Percentiles rank a stretch among this genome's conserved stretches.
Conservation (phyloP, 2,329 filamentous ascomycete genomes). For the Magnaporthiopsis rhizophila region DNA sequence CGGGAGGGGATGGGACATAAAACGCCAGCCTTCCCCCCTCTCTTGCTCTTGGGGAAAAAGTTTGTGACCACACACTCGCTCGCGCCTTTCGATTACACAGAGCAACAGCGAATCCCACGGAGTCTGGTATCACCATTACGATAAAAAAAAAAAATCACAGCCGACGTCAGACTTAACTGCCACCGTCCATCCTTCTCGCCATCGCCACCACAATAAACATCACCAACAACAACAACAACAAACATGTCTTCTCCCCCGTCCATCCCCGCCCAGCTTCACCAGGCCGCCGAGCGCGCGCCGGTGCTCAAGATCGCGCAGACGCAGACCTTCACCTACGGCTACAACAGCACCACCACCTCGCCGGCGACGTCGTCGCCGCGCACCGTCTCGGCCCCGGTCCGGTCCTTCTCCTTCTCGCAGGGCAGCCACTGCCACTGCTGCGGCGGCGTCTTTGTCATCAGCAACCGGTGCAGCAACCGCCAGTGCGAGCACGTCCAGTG, state of each 20-base stretch:
- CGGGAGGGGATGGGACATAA: conserved; percentile 3
- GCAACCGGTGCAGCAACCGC: conserved; percentile 38
- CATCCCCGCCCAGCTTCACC: not conserved
- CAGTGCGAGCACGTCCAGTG: conserved; percentile 42
- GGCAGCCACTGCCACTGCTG: conserved; percentile 44
- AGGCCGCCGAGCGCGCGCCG: conserved; percentile 2
- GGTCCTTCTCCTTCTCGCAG: conserved; percentile 9
- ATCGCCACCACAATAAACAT: not conserved
- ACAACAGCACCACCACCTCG: not conserved
- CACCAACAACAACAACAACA: not conserved
- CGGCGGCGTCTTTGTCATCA: conserved; percentile 49
- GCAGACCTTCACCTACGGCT: not conserved
- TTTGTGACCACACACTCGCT: not conserved
- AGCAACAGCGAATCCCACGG: not conserved
- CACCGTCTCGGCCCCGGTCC: conserved; percentile 1
- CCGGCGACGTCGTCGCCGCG: conserved; percentile 2
- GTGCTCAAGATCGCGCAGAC: conserved; percentile 4
- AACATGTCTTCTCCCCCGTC: conserved; percentile 3
- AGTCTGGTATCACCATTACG: not conserved
- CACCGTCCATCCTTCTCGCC: not conserved
- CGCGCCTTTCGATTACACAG: not conserved
- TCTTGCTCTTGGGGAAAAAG: not conserved
- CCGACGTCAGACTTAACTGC: not conserved
- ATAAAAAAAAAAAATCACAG: not conserved
- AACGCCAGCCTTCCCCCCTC: conserved; percentile 4